Percentiles rank a stretch among this genome's conserved stretches.
Evolutionary conservation across 345 rosid genomes (phyloP).

Genomic region (Brassica nigra): DNA sequence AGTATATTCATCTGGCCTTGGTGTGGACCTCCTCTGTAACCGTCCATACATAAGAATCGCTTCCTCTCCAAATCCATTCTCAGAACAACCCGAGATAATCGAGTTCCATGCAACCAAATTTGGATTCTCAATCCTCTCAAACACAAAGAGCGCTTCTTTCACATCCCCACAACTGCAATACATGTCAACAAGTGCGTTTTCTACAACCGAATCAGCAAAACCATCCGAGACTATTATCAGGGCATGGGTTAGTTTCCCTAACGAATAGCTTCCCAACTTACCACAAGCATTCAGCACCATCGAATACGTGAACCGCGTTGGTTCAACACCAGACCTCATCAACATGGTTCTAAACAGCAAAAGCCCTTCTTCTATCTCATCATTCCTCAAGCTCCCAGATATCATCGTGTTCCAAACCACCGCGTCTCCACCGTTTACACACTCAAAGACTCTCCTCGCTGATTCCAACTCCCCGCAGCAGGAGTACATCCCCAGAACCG

Average conservation of each 20-base stretch:
- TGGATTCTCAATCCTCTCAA: constrained; percentile 49
- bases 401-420: constrained; percentile 82
- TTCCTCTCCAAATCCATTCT: constrained; percentile 56
- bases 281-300: constrained; percentile 71
- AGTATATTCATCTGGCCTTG: constrained; percentile 78
- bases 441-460: constrained; percentile 50
- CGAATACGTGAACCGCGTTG: constrained; percentile 70
- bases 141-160: constrained; percentile 48
- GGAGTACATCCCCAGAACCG: constrained; percentile 74
- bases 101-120: constrained; percentile 88
- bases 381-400: constrained; percentile 68
- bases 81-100: constrained; percentile 66
- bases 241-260: constrained; percentile 62
- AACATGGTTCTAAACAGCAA: constrained; percentile 53
- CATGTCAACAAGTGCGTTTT: constrained; percentile 86
- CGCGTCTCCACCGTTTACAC: constrained; percentile 55
- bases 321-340: constrained; percentile 47
- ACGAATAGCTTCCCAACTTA: constrained; percentile 47
- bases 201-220: constrained; percentile 66
- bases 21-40: constrained; percentile 44
- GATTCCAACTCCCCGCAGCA: constrained; percentile 67
- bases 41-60: constrained; percentile 58
- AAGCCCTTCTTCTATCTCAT: constrained; percentile 50
- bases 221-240: constrained; percentile 46
- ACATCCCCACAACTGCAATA: constrained; percentile 65